These are phyloP conservation scores for Parasitella parasitica DNA, from an alignment of 371 early-diverging fungal genomes.

Conservation along the genomic window DNA sequence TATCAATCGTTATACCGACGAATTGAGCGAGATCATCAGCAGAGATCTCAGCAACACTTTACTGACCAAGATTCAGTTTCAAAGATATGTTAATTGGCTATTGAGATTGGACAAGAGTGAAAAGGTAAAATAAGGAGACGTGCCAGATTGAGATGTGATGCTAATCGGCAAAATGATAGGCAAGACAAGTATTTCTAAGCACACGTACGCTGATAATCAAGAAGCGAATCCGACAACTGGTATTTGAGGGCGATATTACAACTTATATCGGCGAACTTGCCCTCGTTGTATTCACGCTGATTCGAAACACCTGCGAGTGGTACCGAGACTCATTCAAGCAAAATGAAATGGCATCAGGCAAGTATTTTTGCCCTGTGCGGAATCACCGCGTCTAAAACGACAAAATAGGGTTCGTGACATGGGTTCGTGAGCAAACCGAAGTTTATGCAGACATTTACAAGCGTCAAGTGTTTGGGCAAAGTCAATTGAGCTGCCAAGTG, in stretches of 20 bases:
- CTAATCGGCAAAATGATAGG: constrained; percentile 35
- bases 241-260: constrained; percentile 84
- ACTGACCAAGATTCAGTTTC: constrained; percentile 76
- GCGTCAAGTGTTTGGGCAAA: constrained; percentile 81
- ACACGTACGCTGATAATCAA: constrained; percentile 77
- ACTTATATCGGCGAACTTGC: constrained; percentile 85
- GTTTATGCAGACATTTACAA: constrained; percentile 84
- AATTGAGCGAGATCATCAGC: constrained; percentile 65
- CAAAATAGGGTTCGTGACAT: constrained; percentile 88
- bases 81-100: constrained; percentile 79
- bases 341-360: constrained; percentile 76
- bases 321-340: constrained; percentile 86
- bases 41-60: constrained; percentile 79
- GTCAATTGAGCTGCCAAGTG: constrained; percentile 72
- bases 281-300: constrained; percentile 81
- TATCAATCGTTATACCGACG: constrained; percentile 65
- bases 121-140: constrained; percentile 45
- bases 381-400: too few relatives aligned
- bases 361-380: too few relatives aligned
- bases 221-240: constrained; percentile 80
- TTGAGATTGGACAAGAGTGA: constrained; percentile 78
- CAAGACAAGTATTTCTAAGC: constrained; percentile 75
- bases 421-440: constrained; percentile 87
- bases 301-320: constrained; percentile 95
- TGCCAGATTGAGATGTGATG: not conserved